Percentiles rank a stretch among this genome's conserved stretches.
phyloP scores from a whole-genome alignment of 805 yeast species.

The Teunomyces aglyptinius region DNA sequence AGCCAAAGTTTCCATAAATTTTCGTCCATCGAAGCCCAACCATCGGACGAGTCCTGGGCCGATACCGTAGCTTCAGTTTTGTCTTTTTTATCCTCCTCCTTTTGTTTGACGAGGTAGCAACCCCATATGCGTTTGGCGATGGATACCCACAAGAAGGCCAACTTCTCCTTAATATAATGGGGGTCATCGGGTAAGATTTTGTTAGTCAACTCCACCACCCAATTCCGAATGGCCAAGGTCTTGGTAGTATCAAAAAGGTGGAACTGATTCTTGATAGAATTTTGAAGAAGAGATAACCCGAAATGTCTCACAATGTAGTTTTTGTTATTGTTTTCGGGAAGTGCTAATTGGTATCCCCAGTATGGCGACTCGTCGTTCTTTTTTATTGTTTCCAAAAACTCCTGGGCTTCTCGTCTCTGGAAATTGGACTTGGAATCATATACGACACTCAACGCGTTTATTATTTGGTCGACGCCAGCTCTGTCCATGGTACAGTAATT shows the following conservation, averaged over 20 bases:
- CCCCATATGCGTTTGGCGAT: constrained; percentile 94
- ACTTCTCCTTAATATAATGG: constrained; percentile 83
- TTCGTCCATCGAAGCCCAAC: constrained; percentile 88
- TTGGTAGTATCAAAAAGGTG: constrained; percentile 55
- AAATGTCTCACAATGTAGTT: constrained; percentile 81
- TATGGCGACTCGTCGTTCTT: constrained; percentile 78
- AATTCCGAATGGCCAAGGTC: constrained; percentile 66
- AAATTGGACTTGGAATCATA: constrained; percentile 66
- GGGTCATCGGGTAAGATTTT: constrained; percentile 69
- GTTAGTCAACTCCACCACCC: constrained; percentile 79
- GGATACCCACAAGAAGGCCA: constrained; percentile 88
- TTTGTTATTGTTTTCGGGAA: constrained; percentile 53
- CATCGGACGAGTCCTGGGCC: constrained; percentile 53
- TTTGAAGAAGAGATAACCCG: constrained; percentile 78
- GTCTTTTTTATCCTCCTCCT: not conserved
- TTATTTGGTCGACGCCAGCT: constrained; percentile 68
- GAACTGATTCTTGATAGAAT: constrained; percentile 61
- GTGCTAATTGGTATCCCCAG: constrained; percentile 88
- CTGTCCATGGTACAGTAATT: constrained; percentile 52
- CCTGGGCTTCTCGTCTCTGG: constrained; percentile 54
- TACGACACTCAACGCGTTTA: constrained; percentile 71
- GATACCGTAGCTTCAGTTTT: constrained; percentile 21
- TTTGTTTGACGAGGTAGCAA: constrained; percentile 46
- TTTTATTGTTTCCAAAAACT: constrained; percentile 73
- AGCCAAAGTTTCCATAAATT: constrained; percentile 77